Conservation (phyloP, 1,284 basidiomycete genomes). For the Papiliotrema fonsecae region DNA sequence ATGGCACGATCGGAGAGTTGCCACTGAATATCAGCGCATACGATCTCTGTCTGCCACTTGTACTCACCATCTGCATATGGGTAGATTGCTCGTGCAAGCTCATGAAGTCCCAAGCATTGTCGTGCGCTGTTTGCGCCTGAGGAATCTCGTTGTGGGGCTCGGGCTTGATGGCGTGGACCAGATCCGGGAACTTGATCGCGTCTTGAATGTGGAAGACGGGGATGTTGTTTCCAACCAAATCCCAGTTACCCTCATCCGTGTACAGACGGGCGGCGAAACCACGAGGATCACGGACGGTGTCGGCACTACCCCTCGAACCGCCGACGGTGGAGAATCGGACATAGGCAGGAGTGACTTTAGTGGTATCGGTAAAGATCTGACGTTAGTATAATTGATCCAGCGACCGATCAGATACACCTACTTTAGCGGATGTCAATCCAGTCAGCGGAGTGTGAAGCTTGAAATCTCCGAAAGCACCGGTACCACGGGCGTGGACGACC, state of each 20-base stretch:
- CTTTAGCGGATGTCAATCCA: conserved; percentile 35
- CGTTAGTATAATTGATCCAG: conserved; percentile 41
- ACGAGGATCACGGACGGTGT: conserved; percentile 63
- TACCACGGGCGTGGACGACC: conserved; percentile 66
- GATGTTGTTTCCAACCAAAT: conserved; percentile 55
- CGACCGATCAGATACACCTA: conserved; percentile 6
- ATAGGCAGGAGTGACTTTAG: conserved; percentile 66
- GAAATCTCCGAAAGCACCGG: conserved; percentile 75
- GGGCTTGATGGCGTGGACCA: conserved; percentile 60
- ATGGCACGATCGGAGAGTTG: conserved; percentile 73
- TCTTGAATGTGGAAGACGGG: conserved; percentile 78
- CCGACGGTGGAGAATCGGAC: conserved; percentile 77
- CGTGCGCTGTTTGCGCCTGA: conserved; percentile 52
- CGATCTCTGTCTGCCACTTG: background rate
- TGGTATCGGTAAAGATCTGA: conserved; percentile 65
- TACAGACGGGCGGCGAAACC: conserved; percentile 79
- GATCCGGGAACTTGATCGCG: conserved; percentile 75
- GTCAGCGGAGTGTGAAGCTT: conserved; percentile 59
- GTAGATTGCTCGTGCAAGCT: conserved; percentile 54
- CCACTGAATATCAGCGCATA: conserved; percentile 51
- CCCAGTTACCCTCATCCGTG: conserved; percentile 74
- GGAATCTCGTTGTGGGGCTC: conserved; percentile 68
- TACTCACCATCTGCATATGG: conserved; percentile 60
- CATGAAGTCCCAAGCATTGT: conserved; percentile 77
- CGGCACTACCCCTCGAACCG: conserved; percentile 66